These are phyloP conservation scores for Carpinus viminea DNA, from an alignment of 306 rosid species.

Conservation along the genomic window DNA sequence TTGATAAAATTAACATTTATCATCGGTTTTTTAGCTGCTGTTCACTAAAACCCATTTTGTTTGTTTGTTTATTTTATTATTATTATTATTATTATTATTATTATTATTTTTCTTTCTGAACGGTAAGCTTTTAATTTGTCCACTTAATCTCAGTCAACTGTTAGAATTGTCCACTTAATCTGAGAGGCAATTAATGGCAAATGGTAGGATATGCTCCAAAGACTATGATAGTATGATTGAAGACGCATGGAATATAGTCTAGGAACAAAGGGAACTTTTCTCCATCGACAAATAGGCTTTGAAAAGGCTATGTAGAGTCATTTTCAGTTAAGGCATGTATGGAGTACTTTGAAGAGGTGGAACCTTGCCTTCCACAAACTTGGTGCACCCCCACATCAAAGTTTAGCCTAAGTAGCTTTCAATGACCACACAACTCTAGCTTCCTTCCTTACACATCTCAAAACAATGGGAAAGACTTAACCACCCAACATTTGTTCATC, in stretches of 20 bases:
- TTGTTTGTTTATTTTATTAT: too few relatives aligned
- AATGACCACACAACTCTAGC: constrained; percentile 21
- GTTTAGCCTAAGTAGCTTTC: constrained; percentile 29
- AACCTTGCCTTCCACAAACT: constrained; percentile 37
- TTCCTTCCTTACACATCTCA: not conserved
- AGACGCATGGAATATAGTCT: constrained; percentile 28
- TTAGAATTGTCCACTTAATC: constrained; percentile 15
- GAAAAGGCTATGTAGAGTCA: constrained; percentile 25
- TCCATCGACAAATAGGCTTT: constrained; percentile 9
- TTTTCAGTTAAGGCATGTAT: constrained; percentile 30
- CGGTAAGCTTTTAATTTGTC: too few relatives aligned
- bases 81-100: too few relatives aligned
- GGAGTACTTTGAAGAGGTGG: constrained; percentile 24
- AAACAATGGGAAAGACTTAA: not conserved
- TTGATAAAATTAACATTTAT: too few relatives aligned
- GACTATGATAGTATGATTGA: constrained; percentile 32
- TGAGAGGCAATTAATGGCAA: not conserved
- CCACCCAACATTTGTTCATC: not conserved
- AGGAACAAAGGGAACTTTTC: constrained; percentile 45
- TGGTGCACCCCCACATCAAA: constrained; percentile 28
- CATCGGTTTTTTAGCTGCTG: too few relatives aligned
- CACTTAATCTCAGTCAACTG: constrained; percentile 18
- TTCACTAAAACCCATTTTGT: too few relatives aligned
- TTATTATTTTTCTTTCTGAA: too few relatives aligned
- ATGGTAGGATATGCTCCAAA: constrained; percentile 9